Evolutionary conservation across 1,284 basidiomycete species (phyloP), one percentile per base, ranked within the genome.

Genomic region (Trametes sp.): DNA sequence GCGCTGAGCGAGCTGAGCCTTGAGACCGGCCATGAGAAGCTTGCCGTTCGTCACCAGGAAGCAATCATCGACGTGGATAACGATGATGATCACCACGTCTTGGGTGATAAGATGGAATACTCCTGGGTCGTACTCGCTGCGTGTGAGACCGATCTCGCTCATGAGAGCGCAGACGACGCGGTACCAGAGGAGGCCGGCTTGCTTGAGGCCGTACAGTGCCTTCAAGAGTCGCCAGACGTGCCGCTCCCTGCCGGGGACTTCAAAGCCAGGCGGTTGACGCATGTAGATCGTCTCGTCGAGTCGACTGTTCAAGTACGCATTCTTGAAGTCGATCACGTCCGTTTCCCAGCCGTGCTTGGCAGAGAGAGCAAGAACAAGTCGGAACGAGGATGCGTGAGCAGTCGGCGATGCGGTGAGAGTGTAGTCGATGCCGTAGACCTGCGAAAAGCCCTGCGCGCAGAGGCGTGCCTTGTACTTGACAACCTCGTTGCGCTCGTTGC

Each of bases 401-500:
- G 75, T 72, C 1, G 76, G 78, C 0, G 77, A 63, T 45, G 64
- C 74, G 2, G 74, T 77, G 33, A 77, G 62, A 7, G 70, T 65
- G 64, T 72, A 82, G 65, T 83, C 78, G 13, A 79, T 44, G 2
- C 81, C 78, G 6, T 69, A 63, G 1, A 68, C 57, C 60, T 83
- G 81, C 0, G 67, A 62, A 69, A 77, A 81, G 4, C 81, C 81
- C 41, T 75, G 70, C 0, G 76, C 79, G 0, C 78, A 74, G 5
- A 81, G 72, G 3, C 76, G 58, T 0, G 76, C 79, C 60, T 82
- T 82, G 67, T 72, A 70, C 38, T 72, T 70, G 14, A 62, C 58
- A 28, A 77, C 46, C 1, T 67, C 48, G 4, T 74, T 74, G 23
- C 68, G 29, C 16, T 67, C 62, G 53, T 79, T 69, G 9, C 57